Evolutionary conservation across 176 grass and related monocot genomes (phyloP).

Genomic region (Olyra latifolia): DNA sequence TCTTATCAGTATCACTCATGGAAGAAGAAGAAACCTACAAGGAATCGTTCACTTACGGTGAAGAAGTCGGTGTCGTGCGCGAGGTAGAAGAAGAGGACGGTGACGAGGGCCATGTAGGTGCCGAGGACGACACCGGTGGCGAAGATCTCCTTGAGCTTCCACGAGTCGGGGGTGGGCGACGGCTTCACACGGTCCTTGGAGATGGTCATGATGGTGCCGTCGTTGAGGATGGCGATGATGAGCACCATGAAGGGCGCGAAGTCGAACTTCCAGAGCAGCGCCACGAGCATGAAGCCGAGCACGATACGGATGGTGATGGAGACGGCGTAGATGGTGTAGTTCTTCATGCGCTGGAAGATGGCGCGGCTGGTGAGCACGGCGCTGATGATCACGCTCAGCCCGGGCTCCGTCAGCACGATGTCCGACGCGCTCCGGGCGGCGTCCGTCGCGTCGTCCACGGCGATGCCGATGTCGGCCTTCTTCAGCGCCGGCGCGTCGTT

Average conservation of each 20-base stretch:
- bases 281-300: constrained; percentile 84
- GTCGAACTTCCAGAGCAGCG: constrained; percentile 94
- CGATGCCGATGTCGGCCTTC: constrained; percentile 97
- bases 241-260: constrained; percentile 99
- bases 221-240: constrained; percentile 94
- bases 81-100: constrained; percentile 86
- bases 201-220: constrained; percentile 99
- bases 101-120: constrained; percentile 85
- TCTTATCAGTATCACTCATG: background rate
- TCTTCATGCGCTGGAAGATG: constrained; percentile 99
- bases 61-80: constrained; percentile 82
- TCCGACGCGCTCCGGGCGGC: constrained; percentile 87
- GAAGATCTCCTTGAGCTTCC: constrained; percentile 96
- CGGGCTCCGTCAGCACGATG: constrained; percentile 96
- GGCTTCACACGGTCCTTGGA: constrained; percentile 98
- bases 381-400: constrained; percentile 96
- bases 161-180: constrained; percentile 86
- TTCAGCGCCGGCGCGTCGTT: constrained; percentile 95
- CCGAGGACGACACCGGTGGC: constrained; percentile 87
- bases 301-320: constrained; percentile 99
- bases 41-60: no score
- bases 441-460: constrained; percentile 87
- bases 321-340: constrained; percentile 99
- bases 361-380: constrained; percentile 86
- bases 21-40: no score